Conservation (phyloP, 2,329 filamentous ascomycete genomes). For the Ambrosiella xylebori region DNA sequence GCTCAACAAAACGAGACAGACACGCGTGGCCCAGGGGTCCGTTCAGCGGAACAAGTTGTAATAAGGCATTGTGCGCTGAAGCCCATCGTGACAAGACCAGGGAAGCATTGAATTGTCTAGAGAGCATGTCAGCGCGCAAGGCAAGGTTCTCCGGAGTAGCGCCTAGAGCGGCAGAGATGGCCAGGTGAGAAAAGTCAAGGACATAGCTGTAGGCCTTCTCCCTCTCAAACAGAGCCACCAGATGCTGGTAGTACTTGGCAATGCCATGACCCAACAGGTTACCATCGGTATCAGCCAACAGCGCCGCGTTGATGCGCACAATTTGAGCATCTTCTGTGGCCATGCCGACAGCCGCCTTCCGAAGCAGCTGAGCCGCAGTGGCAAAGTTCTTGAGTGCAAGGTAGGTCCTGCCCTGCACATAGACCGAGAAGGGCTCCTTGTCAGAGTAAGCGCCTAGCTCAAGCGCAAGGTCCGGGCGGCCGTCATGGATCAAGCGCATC, state of each 20-base stretch:
- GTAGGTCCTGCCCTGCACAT: conserved; percentile 68
- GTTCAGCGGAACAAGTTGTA: conserved; percentile 49
- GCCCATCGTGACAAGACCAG: conserved; percentile 66
- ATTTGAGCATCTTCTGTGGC: conserved; percentile 40
- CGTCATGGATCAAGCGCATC: conserved; percentile 41
- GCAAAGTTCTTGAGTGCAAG: conserved; percentile 58
- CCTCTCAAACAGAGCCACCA: conserved; percentile 66
- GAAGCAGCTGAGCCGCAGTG: conserved; percentile 58
- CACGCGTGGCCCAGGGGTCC: conserved; percentile 51
- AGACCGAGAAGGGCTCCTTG: conserved; percentile 48
- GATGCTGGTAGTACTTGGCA: conserved; percentile 71
- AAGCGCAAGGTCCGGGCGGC: conserved; percentile 41
- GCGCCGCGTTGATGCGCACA: conserved; percentile 21
- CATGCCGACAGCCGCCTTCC: conserved; percentile 65
- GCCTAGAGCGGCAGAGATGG: conserved; percentile 43
- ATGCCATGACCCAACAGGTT: conserved; percentile 59
- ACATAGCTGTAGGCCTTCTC: conserved; percentile 63
- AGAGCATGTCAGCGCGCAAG: conserved; percentile 52
- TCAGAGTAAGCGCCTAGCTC: conserved; percentile 39
- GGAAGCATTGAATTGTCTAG: conserved; percentile 68
- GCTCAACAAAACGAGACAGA: conserved; percentile 51
- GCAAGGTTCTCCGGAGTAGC: conserved; percentile 13
- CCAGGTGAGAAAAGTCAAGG: conserved; percentile 63
- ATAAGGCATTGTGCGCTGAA: conserved; percentile 62
- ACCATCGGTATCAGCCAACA: conserved; percentile 23